Base-by-base conservation (phyloP, 768 basidiomycete genomes). In the Suillus fuscotomentosus region DNA sequence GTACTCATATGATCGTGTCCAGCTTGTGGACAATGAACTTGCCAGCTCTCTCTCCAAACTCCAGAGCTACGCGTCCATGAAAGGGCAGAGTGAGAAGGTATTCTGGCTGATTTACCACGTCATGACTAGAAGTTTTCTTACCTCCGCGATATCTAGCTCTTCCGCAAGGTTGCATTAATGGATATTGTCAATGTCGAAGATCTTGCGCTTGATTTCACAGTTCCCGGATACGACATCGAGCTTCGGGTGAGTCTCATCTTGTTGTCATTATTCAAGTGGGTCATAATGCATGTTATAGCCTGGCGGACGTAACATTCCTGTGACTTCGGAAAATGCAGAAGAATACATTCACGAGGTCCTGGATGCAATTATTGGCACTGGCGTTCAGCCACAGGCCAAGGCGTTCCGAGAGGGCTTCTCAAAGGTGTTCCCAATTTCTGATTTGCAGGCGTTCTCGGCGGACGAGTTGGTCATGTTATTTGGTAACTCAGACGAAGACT, bases 401-500 rank as follows among this genome's bases (percentile, higher is more conserved):
- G 94, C 95, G 2, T 98, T 99, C 87, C 84, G 88, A 67, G 92
- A 95, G 67, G 97, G 95, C 1, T 97, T 97, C 77, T 95, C 94
- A 2, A 94, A 95, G 73, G 95, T 99, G 38, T 99, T 99, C 84
- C 93, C 97, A 5, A 88, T 99, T 54, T 80, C 83, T 34, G 96
- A 99, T 71, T 80, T 99, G 38, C 88, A 91, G 69, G 92, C 94
- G 7, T 99, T 99, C 79, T 91, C 96, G 43, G 85, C 94, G 5
- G 94, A 97, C 64, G 97, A 99, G 76, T 79, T 99, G n/a, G 91
- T 92, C 17, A 92, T 97, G 86, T 82, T 99, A 24, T 97, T 98
- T 71, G 97, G 97, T 20, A 96, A 96, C 70, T 88, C 91, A 10
- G 94, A 98, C n/a, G 97, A 99, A 72, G 97, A 99, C 73, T 99